These are phyloP conservation scores for Clavulina sp. DNA, from an alignment of 768 basidiomycete species.

Conservation along the genomic window DNA sequence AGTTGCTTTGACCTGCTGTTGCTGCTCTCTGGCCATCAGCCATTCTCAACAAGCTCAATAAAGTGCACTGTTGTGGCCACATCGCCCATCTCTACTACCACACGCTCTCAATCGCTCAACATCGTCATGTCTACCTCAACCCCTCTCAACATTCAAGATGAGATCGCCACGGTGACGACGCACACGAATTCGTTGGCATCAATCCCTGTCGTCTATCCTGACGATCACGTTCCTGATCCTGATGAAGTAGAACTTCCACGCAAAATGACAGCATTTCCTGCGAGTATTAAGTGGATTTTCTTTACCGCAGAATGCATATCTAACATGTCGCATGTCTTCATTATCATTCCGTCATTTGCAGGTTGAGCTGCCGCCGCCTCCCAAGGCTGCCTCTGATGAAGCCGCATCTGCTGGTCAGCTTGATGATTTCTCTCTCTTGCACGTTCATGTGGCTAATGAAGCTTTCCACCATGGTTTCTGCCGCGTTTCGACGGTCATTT, in stretches of 20 bases:
- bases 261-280: slow-evolving; percentile 52
- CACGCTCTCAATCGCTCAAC: too few species aligned
- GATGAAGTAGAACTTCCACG: slow-evolving; percentile 46
- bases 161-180: slow-evolving; percentile 45
- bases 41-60: too few species aligned
- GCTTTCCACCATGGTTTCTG: not conserved
- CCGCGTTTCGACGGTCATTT: not conserved
- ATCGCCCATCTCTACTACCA: too few species aligned
- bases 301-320: not conserved
- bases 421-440: not conserved
- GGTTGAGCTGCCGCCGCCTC: slow-evolving; percentile 45
- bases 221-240: slow-evolving; percentile 50
- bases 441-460: not conserved
- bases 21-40: too few species aligned
- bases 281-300: slow-evolving; percentile 15
- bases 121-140: too few species aligned
- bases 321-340: not conserved
- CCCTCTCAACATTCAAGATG: too few species aligned
- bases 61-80: too few species aligned
- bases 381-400: slow-evolving; percentile 14
- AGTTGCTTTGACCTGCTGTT: too few species aligned
- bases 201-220: slow-evolving; percentile 48
- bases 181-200: slow-evolving; percentile 44
- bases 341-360: slow-evolving; percentile 17
- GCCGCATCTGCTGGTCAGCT: not conserved